Evolutionary conservation across 1,284 basidiomycete species (phyloP).

Genomic region (Irpex lacteus): DNA sequence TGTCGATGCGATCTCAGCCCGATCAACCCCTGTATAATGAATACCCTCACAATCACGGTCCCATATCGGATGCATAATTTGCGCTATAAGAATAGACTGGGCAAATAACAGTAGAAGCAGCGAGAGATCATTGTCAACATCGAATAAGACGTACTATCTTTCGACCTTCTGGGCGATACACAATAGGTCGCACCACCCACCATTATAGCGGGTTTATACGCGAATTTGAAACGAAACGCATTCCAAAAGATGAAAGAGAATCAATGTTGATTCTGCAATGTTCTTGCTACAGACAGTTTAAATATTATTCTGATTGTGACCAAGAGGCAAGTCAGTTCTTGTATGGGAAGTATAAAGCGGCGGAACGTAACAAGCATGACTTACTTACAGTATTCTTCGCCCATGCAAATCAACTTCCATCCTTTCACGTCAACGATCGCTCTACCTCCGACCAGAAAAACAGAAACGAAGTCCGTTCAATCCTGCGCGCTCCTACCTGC

Average conservation of each 20-base stretch:
- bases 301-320: not conserved
- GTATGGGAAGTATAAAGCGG: not conserved
- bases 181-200: not conserved
- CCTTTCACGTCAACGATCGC: not conserved
- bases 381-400: not conserved
- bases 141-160: no score
- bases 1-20: no score
- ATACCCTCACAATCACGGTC: no score
- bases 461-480: not conserved
- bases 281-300: not conserved
- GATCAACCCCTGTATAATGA: no score
- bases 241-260: not conserved
- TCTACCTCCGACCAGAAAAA: not conserved
- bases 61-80: no score
- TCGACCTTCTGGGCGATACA: not conserved
- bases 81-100: no score
- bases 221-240: no score
- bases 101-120: no score
- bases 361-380: not conserved
- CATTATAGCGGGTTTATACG: no score
- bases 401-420: not conserved
- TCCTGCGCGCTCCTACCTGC: not conserved
- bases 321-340: not conserved
- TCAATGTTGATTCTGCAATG: not conserved
- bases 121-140: no score